These are phyloP conservation scores for Talaromyces sp. DNA, from an alignment of 2,329 filamentous ascomycete species.

Conservation along the genomic window DNA sequence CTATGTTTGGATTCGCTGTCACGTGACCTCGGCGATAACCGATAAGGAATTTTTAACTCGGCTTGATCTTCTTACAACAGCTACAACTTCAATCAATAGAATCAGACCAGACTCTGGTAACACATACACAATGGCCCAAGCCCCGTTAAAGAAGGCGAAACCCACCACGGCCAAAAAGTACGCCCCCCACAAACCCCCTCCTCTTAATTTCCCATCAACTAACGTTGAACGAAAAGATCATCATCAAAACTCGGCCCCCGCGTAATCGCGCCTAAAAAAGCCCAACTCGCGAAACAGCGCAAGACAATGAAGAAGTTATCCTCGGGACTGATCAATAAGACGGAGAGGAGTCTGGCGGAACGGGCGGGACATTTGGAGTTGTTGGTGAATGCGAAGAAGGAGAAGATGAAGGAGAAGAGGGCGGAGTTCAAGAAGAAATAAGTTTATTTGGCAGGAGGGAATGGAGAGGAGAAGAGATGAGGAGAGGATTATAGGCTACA, in stretches of 20 bases:
- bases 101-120: neutral
- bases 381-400: slow-evolving; percentile 65
- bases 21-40: slow-evolving; percentile 19
- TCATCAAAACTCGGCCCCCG: slow-evolving; percentile 56
- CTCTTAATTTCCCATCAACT: neutral
- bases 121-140: slow-evolving; percentile 19
- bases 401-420: slow-evolving; percentile 44
- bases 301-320: slow-evolving; percentile 64
- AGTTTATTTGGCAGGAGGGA: neutral
- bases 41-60: slow-evolving; percentile 14
- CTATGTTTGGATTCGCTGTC: neutral
- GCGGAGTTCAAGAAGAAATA: slow-evolving; percentile 20
- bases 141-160: slow-evolving; percentile 19
- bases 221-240: slow-evolving; percentile 1
- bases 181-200: no score
- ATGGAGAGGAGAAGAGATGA: no score
- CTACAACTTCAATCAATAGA: neutral
- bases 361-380: slow-evolving; percentile 70
- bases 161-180: slow-evolving; percentile 16
- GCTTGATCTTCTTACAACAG: neutral
- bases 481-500: no score
- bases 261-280: slow-evolving; percentile 67
- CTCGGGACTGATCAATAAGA: slow-evolving; percentile 61
- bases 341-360: slow-evolving; percentile 65
- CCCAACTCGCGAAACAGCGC: slow-evolving; percentile 58